Base-by-base conservation (phyloP, 176 grass and related monocot species). In the Raddia distichophylla region DNA sequence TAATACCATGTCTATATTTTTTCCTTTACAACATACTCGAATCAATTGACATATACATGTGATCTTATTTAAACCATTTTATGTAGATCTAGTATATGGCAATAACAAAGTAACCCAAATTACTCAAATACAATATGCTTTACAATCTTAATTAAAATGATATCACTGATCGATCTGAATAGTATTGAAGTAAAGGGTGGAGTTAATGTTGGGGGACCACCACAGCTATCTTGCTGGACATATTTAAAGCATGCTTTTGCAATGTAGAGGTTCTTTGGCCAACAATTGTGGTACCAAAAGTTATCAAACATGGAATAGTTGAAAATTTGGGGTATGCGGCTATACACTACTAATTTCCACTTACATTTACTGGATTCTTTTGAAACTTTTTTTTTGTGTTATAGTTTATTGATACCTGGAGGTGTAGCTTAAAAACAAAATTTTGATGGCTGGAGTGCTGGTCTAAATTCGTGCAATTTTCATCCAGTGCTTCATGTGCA, bases 221-320 rank as follows among this genome's bases (percentile, higher is more conserved):
- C 76, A 74, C 85, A 84, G 74, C 82, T 81, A 81, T 84, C 90
- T 67, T 60, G 42, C 72, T 84, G 85, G 84, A 84, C 42, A 77
- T 74, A 87, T 92, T 90, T 80, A 86, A 78, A 92, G 75, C 87
- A 46, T 83, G 77, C 82, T 92, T 94, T 94, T 67, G 22, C 64
- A 80, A 81, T 61, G 80, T 84, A 56, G 70, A 64, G 71, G 69
- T 64, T 76, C 51, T 66, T 87, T 87, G 79, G 78, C 46, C 65
- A 78, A 73, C 89, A 80, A 73, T 73, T 80, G 51, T 81, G 85
- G 86, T 78, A 86, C 64, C 62, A 75, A 69, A 91, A 78, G 72
- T 61, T 66, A 81, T 79, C 44, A 14, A 73, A 56, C 75, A 72
- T 53, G 77, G 5, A 62, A 70, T 67, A 76, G 17, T 45, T 50